phyloP scores from a whole-genome alignment of 306 rosid species.

The Astragalus glycyphyllos region DNA sequence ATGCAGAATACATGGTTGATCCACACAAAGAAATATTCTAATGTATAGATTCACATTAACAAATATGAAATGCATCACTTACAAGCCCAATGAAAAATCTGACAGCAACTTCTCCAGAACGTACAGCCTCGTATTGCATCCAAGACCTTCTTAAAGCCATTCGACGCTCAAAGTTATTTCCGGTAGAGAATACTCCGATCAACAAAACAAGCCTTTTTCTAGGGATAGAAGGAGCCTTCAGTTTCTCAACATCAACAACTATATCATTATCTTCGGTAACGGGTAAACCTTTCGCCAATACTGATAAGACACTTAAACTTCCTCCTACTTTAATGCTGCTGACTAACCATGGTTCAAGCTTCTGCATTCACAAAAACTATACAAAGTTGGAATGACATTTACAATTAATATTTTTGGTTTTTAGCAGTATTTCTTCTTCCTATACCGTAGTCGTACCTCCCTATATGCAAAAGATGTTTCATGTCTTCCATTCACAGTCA shows the following conservation, averaged over 20 bases:
- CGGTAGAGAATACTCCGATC: conserved; percentile 87
- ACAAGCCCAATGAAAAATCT: conserved; percentile 97
- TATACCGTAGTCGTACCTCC: conserved; percentile 91
- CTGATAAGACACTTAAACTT: conserved; percentile 69
- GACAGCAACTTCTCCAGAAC: conserved; percentile 82
- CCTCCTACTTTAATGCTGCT: conserved; percentile 68
- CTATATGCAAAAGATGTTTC: conserved; percentile 94
- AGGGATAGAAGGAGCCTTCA: conserved; percentile 71
- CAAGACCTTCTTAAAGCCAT: conserved; percentile 97
- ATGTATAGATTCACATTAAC: conserved; percentile 26
- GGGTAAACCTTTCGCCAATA: conserved; percentile 90
- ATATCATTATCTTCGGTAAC: conserved; percentile 82
- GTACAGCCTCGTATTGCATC: conserved; percentile 89
- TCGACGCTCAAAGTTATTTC: conserved; percentile 90
- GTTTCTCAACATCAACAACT: conserved; percentile 61
- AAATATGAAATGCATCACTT: conserved; percentile 51
- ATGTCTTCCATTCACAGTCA: conserved; percentile 92
- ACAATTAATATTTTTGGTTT: conserved; percentile 23
- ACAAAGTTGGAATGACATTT: conserved; percentile 40
- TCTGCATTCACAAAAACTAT: conserved; percentile 60
- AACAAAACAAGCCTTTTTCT: conserved; percentile 74
- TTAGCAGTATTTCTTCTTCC: conserved; percentile 38
- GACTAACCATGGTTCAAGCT: conserved; percentile 91
- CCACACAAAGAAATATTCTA: conserved; percentile 19
- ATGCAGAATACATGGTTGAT: no score